Evolutionary conservation across 768 basidiomycete species (phyloP), one percentile per base, ranked within the genome.

Genomic region (Macrolepiota albuminosa): DNA sequence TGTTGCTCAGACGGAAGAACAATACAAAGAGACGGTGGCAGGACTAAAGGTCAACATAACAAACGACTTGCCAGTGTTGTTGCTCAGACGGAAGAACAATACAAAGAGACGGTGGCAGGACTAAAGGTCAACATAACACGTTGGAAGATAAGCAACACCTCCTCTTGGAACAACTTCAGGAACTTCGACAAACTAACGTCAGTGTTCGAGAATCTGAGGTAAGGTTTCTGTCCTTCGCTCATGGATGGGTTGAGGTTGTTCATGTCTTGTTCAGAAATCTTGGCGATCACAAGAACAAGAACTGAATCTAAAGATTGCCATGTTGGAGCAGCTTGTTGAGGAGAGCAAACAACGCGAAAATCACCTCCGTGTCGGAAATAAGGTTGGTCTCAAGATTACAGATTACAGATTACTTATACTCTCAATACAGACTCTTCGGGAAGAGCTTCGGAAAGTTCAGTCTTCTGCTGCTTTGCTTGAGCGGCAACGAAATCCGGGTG

Each of bases 401-500:
- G 9, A 24, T 50, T 48, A 34, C 10, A n/a, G n/a, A n/a, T 53
- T n/a, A 47, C 18, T 58, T 26, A 37, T 31, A 26, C 24, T 51
- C 51, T 58, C 47, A 43, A 13, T 33, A 42, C 68, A 96, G 92
- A 92, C 85, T 0, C 77, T 98, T 18, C 88, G 95, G 9, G 97
- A 98, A 55, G 96, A 99, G 69, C 74, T 99, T 49, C 88, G 94
- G 45, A 98, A 98, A 71, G 88, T 99, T 2, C 97, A 98, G 72
- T 91, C 89, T 1, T 96, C 95, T 21, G 91, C 91, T 45, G 88
- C 93, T 1, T 71, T 98, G 33, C 78, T 98, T 31, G 96, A 98
- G 68, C 83, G 87, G 50, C 93, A 95, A 66, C 85, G 96, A 31
- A 93, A 92, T 70, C 94, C 96, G 0, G 95, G 96, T 24, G 89